Evolutionary conservation across 2,329 filamentous ascomycete genomes (phyloP).

Genomic region (Venturia nashicola): DNA sequence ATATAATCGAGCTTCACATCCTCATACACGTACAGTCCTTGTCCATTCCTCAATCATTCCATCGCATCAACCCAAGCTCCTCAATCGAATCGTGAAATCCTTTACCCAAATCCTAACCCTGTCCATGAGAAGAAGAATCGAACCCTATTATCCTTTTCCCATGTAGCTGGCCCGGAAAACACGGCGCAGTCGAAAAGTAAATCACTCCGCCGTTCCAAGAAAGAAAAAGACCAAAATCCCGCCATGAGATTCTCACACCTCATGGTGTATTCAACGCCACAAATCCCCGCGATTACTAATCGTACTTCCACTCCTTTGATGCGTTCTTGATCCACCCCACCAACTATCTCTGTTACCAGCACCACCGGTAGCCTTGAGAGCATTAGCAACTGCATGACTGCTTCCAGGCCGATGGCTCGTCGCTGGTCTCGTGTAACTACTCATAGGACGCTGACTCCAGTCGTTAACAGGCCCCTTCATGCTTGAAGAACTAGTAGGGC

Average conservation of each 20-base stretch:
- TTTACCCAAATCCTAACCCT: not conserved
- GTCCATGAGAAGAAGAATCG: not conserved
- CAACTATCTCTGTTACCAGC: not conserved
- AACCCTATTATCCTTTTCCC: not conserved
- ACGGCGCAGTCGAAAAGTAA: not conserved
- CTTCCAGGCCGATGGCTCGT: conserved; percentile 2
- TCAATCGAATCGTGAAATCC: not conserved
- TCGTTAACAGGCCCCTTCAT: not conserved
- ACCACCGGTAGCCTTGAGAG: not conserved
- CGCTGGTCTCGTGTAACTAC: not conserved
- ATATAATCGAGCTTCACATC: not conserved
- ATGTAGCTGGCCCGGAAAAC: not conserved
- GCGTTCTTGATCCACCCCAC: not conserved
- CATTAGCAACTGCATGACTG: conserved; percentile 7
- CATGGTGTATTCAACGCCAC: not conserved
- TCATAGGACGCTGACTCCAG: conserved; percentile 5
- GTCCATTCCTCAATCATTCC: not conserved
- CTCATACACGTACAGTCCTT: not conserved
- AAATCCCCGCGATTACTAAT: not conserved
- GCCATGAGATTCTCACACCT: not conserved
- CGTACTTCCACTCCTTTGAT: not conserved
- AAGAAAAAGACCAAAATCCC: not conserved
- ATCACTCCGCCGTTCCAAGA: not conserved
- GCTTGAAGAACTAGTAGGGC: not conserved
- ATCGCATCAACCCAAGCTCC: not conserved